Base-by-base conservation (phyloP, 2,329 filamentous ascomycete genomes). In the Diaporthe sp. region DNA sequence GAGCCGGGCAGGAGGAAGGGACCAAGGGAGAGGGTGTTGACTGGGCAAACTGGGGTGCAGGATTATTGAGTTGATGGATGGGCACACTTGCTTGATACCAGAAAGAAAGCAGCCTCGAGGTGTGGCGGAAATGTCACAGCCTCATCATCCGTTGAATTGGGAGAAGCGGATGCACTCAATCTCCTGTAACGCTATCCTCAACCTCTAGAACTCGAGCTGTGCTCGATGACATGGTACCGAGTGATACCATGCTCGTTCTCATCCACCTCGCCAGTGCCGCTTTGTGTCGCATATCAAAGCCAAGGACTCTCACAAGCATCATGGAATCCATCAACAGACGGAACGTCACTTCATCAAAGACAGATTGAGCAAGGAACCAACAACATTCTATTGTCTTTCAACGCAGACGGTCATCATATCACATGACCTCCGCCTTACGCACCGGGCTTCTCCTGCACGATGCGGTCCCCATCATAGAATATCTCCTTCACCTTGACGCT, bases 401-500 rank as follows among this genome's bases (percentile, higher is more conserved):
- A 10, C 39, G 20, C 17, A 31, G 39, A 12, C 17, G 1, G 10
- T n/a, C 39, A 39, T 20, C 63, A 25, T 22, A 13, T 9, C 10
- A 49, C 22, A 8, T 8, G 10, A 60, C 57, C 17, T 20, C 12
- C 22, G 1, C 25, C 13, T 22, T 53, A 53, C 8, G 31, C 63
- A 25, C 22, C 49, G 8, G 83, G 82, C 80, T 85, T 85, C 77
- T 84, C 84, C 13, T 85, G 84, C 39, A 86, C 83, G 76, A 95
- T 94, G 80, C 87, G 90, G 51, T 92, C 87, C 12, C 85, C 86
- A 81, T 94, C 91, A 82, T 95, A 94, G 55, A 92, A 91, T 76
- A 95, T 91, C 87, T 95, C 94, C 85, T 90, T 89, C 76, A 93
- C 90, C 88, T 95, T 95, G 53, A 95, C 93, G 78, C 89, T 92